A percentile compares a stretch with the other conserved stretches of the same genome.
Conservation (phyloP, 2,329 filamentous ascomycete species). For the Botrytis pseudocinerea region DNA sequence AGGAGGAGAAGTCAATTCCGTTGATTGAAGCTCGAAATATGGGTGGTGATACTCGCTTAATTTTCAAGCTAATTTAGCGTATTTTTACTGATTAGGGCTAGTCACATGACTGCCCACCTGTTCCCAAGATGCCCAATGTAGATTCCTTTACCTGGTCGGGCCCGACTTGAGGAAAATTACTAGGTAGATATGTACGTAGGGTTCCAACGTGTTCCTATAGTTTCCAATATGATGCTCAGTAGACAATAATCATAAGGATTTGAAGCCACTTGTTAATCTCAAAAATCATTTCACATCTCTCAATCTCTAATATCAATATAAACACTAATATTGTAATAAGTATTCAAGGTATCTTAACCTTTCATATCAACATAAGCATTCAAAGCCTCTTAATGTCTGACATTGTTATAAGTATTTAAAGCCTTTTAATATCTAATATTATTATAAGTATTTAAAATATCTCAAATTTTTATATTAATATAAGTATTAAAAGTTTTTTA, state of each 20-base stretch:
- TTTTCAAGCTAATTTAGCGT: slow-evolving; percentile 11
- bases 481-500: no score
- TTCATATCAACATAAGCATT: background rate
- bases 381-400: background rate
- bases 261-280: no score
- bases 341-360: background rate
- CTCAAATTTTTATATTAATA: no score
- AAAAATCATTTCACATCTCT: background rate
- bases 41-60: slow-evolving; percentile 9
- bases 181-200: background rate
- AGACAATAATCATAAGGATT: background rate
- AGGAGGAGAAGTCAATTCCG: background rate
- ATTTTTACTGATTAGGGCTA: slow-evolving; percentile 4
- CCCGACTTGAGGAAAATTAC: background rate
- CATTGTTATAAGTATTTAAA: no score
- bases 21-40: slow-evolving; percentile 6
- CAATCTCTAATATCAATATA: background rate
- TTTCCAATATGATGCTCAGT: background rate
- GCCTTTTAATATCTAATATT: no score
- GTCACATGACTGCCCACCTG: background rate
- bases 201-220: background rate
- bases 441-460: no score
- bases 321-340: no score
- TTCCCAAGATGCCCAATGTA: background rate
- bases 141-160: slow-evolving; percentile 8